Evolutionary conservation across 306 rosid species (phyloP), one percentile per base, ranked within the genome.

Genomic region (Parietaria judaica): DNA sequence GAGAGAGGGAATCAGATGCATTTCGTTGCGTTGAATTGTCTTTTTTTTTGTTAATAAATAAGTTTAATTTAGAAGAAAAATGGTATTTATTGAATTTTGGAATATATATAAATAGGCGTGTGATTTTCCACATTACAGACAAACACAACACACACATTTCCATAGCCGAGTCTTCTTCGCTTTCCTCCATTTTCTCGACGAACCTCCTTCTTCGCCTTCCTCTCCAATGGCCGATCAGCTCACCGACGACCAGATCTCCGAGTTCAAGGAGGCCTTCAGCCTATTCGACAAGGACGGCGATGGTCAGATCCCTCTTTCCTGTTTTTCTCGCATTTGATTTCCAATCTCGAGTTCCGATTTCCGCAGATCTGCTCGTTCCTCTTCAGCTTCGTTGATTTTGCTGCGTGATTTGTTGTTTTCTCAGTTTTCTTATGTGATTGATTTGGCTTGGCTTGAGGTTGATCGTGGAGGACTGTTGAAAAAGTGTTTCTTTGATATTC

Each of bases 181-280:
- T 39, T 58, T 59, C 23, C 12, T 16, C 14, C 41, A 11, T 36
- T 60, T 23, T 41, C 63, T 58, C 49, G 17, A 36, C 47, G 10
- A 36, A 9, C 7, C 41, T 4, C 48, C 15, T 41, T 49, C 35
- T 60, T 45, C 8, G 16, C 8, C 12, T 44, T 36, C 66, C 14
- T 14, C 56, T 51, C 6, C 70, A 14, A 66, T 66, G 70, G 70
- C 70, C 43, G 70, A 66, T 56, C 54, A 60, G n/a, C 61, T 69
- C 58, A 60, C 73, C 16, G 67, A 52, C 8, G 73, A 69, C 61
- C 73, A 69, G 60, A 69, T 60, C 61, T 41, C 73, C 52, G 73
- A 69, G 73, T 69, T 69, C 61, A 69, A 60, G 60, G 73, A 69
- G 61, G 73, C 73, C 5, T 68, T 68, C 66, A 68, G 66, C 66